phyloP scores from a whole-genome alignment of 2,329 filamentous ascomycete species.

The Trichoderma atroviride region DNA sequence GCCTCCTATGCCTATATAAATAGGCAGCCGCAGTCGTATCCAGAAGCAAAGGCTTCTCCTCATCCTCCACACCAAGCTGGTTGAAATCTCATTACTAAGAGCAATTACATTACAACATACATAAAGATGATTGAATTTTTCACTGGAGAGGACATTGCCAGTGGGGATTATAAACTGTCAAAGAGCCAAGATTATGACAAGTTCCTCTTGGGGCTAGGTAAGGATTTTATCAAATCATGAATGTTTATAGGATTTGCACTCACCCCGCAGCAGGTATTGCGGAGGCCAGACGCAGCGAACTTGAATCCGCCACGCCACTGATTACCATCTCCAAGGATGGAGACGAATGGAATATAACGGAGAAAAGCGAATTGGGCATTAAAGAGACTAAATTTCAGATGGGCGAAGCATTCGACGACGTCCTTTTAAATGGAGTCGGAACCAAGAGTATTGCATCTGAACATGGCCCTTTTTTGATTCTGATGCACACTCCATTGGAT shows the following conservation, averaged over 20 bases:
- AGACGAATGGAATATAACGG: not conserved
- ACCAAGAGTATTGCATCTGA: too few relatives aligned
- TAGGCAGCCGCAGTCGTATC: not conserved
- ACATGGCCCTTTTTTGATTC: too few relatives aligned
- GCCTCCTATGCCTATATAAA: not conserved
- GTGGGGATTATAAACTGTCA: not conserved
- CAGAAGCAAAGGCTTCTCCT: not conserved
- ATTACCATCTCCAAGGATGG: not conserved
- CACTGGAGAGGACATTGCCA: not conserved
- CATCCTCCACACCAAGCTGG: not conserved
- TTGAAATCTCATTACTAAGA: not conserved
- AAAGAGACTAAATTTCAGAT: not conserved
- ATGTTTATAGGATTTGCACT: not conserved
- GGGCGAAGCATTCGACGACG: not conserved
- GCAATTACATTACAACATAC: not conserved
- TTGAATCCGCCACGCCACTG: not conserved
- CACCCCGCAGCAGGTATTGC: not conserved
- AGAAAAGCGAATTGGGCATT: not conserved
- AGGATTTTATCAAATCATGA: not conserved
- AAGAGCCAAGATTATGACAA: not conserved
- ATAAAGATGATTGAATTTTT: not conserved
- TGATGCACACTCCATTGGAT: not conserved
- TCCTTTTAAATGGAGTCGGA: too few relatives aligned
- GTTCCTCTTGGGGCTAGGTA: not conserved
- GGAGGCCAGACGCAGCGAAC: too few relatives aligned